Base-by-base conservation (phyloP, 2,329 filamentous ascomycete species). In the Penicillium sp. region DNA sequence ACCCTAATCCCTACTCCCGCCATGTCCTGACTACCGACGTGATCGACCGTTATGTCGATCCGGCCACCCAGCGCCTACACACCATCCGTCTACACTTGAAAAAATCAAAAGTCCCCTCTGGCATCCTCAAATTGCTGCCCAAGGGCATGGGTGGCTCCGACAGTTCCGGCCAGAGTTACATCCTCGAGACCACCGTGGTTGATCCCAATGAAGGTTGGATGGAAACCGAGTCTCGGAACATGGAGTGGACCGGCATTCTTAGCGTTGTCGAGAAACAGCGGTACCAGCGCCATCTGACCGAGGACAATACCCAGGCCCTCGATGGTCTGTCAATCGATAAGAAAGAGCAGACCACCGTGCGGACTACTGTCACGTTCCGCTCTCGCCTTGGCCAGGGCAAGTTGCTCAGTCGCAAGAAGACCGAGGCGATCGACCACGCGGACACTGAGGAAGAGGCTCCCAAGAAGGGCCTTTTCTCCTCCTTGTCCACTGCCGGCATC, bases 1-100 rank as follows among this genome's bases (percentile, higher is more conserved):
- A 89, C 71, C 87, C 87, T 1, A 89, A 89, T 70, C 87, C 87
- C 30, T 89, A 88, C 78, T 85, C 84, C 55, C 84, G 82, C 61
- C 87, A 89, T 80, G 87, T 89, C 67, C 80, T 88, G 67, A 87
- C 85, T 55, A 88, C 86, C 70, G 87, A 89, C 79, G 87, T 88
- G 73, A 88, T 89, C 73, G 82, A 85, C 64, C 85, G 87, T 59
- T 80, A 83, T 76, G 86, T 86, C 74, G 87, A 89, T 40, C 82
- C 86, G 2, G 77, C 78, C 28, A 88, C 85, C 2, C 81, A 87
- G 65, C 84, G 84, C 44, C 80, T 89, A 28, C 86, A 86, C 55
- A 89, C 87, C 15, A 82, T 84, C 13, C 83, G 87, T 28, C 78
- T 89, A 51, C 87, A 88, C 66, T 74, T 89, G 37, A 89, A 89